A percentile compares a stretch with the other conserved stretches of the same genome.
phyloP scores from a whole-genome alignment of 202 grass and related monocot genomes.

The Zizania palustris region DNA sequence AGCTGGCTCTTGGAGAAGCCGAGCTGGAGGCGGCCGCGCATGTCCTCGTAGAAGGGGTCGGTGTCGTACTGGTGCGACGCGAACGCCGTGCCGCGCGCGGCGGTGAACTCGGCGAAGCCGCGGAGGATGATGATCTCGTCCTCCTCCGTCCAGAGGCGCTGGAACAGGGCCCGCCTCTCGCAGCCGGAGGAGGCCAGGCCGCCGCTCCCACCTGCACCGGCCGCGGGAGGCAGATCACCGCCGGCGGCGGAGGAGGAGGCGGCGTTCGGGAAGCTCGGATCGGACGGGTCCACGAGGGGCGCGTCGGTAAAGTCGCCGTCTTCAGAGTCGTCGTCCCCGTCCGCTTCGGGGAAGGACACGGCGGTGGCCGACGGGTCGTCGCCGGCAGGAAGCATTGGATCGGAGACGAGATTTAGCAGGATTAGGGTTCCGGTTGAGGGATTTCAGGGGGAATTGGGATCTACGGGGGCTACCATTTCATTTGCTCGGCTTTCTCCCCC shows the following conservation, averaged over 20 bases:
- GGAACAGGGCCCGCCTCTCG: constrained; percentile 71
- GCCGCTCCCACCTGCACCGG: constrained; percentile 27
- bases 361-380: constrained; percentile 32
- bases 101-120: constrained; percentile 85
- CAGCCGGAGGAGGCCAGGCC: constrained; percentile 46
- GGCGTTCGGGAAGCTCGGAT: constrained; percentile 36
- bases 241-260: constrained; percentile 41
- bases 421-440: constrained; percentile 26
- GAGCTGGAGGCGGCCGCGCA: constrained; percentile 77
- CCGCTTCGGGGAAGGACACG: constrained; percentile 45
- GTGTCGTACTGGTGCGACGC: constrained; percentile 97
- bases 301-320: constrained; percentile 49
- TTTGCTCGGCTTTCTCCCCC: constrained; percentile 14
- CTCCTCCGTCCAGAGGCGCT: constrained; percentile 91
- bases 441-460: constrained; percentile 37
- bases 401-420: constrained; percentile 18
- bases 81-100: constrained; percentile 80
- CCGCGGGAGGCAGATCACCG: constrained; percentile 34
- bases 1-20: constrained; percentile 98
- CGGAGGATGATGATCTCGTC: constrained; percentile 86
- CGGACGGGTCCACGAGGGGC: constrained; percentile 48
- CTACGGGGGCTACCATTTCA: constrained; percentile 34
- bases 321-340: constrained; percentile 52
- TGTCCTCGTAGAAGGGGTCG: constrained; percentile 89
- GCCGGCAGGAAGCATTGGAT: constrained; percentile 50